Percentiles rank a stretch among this genome's conserved stretches.
phyloP scores from a whole-genome alignment of 2,329 filamentous ascomycete species.

The Graphiopsis chlorocephala region DNA sequence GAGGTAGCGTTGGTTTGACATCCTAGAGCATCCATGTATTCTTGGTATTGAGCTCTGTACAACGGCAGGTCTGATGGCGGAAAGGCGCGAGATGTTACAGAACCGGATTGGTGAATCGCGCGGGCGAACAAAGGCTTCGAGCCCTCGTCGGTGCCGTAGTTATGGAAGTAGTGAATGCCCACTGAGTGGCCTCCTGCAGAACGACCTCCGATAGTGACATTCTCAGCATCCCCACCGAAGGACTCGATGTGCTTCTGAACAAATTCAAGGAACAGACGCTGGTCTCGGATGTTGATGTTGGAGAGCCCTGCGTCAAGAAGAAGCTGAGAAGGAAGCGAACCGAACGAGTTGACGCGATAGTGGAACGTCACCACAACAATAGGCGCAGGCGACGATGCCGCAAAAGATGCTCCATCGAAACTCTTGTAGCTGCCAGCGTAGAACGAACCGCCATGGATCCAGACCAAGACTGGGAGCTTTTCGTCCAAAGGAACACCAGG shows the following conservation, averaged over 20 bases:
- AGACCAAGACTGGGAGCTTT: slow-evolving; percentile 56
- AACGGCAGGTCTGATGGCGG: slow-evolving; percentile 39
- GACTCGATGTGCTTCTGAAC: slow-evolving; percentile 41
- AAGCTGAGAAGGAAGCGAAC: slow-evolving; percentile 1
- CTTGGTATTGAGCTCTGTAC: slow-evolving; percentile 45
- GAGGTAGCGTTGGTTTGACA: slow-evolving; percentile 31
- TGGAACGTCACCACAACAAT: slow-evolving; percentile 59
- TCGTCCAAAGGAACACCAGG: slow-evolving; percentile 28
- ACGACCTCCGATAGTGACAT: slow-evolving; percentile 77
- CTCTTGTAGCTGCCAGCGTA: slow-evolving; percentile 41
- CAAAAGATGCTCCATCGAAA: slow-evolving; percentile 60
- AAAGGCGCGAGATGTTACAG: slow-evolving; percentile 47
- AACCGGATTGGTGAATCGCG: slow-evolving; percentile 48
- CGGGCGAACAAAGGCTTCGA: slow-evolving; percentile 42
- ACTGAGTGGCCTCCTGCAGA: slow-evolving; percentile 59
- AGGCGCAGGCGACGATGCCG: slow-evolving; percentile 50
- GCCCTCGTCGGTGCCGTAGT: slow-evolving; percentile 51
- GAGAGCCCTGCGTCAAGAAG: slow-evolving; percentile 42
- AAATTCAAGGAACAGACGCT: slow-evolving; percentile 35
- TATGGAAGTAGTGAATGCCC: slow-evolving; percentile 40
- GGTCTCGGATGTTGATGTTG: slow-evolving; percentile 22
- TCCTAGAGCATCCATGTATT: slow-evolving; percentile 39
- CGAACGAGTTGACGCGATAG: slow-evolving; percentile 51
- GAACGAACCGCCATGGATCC: slow-evolving; percentile 64
- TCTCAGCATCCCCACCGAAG: slow-evolving; percentile 71